Percentiles rank a stretch among this genome's conserved stretches.
phyloP scores from a whole-genome alignment of 2,329 filamentous ascomycete genomes.

The Lachnellula cervina region DNA sequence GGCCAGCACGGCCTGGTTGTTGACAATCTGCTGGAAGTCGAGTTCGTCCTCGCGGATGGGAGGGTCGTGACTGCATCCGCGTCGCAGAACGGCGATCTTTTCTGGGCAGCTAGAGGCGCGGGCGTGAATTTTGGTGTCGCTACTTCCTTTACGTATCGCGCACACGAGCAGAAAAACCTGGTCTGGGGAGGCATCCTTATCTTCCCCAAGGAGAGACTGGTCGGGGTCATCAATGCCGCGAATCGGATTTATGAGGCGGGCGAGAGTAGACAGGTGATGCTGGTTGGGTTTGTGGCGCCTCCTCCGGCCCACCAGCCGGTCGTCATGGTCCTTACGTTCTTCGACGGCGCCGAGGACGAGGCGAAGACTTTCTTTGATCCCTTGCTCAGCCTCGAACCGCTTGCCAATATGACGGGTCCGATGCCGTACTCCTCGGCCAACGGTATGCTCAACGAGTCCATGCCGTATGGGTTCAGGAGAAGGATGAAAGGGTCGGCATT shows the following conservation, averaged over 20 bases:
- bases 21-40: conserved; percentile 18
- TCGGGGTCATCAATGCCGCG: conserved; percentile 11
- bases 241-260: conserved; percentile 8
- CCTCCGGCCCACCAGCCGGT: conserved; percentile 6
- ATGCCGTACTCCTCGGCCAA: conserved; percentile 35
- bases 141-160: conserved; percentile 14
- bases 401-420: conserved; percentile 21
- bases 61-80: conserved; percentile 23
- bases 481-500: conserved; percentile 35
- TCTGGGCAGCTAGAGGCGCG: conserved; percentile 33
- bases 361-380: conserved; percentile 27
- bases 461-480: conserved; percentile 34
- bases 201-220: conserved; percentile 11
- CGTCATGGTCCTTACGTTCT: conserved; percentile 24
- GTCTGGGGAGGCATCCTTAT: conserved; percentile 18
- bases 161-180: conserved; percentile 12
- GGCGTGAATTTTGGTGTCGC: conserved; percentile 22
- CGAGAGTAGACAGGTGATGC: conserved; percentile 2
- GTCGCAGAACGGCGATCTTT: conserved; percentile 29
- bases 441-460: conserved; percentile 27
- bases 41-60: conserved; percentile 33
- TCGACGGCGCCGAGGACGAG: conserved; percentile 33
- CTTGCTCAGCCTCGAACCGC: conserved; percentile 27
- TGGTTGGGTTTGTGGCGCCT: conserved; percentile 6
- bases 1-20: conserved; percentile 31